Base-by-base conservation (phyloP, 305 asterid genomes). In the Fraxinus floribunda region DNA sequence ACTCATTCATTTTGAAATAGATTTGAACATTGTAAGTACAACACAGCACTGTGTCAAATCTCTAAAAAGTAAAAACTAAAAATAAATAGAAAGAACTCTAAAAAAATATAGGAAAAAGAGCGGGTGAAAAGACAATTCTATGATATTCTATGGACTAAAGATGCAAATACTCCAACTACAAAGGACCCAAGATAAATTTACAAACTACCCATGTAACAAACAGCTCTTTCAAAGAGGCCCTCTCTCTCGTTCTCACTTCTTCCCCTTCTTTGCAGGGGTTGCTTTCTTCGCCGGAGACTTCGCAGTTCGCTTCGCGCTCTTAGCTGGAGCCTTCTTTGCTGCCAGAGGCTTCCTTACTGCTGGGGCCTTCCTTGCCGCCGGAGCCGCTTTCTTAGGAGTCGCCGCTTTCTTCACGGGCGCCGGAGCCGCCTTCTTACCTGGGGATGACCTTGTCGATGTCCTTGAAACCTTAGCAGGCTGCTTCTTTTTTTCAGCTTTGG, bases 261-360 rank as follows among this genome's bases (percentile, higher is more conserved):
- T 91, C 34, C 92, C 93, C 86, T 77, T 92, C 86, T 79, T 90
- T 26, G 90, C 83, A 24, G 73, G 36, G 0, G 92, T 82, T 16
- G 89, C 86, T 81, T 91, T 94, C 91, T 91, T 92, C 60, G 89
- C 89, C 80, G 94, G 92, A 78, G 93, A 87, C 79, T 88, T 91
- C 8, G 72, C 89, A 16, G 91, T 73, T 77, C 81, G 34, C 83
- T 87, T 85, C 29, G 57, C 84, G 7, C 76, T 83, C 84, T 80
- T 88, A 1, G 86, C 88, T 60, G 86, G 88, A 4, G 84, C 70
- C 81, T 85, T 83, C 83, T 86, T 89, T n/a, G 49, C 81, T 30
- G 80, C 77, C 83, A 64, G 75, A 5, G 81, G 71, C 7, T 72
- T 80, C 52, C 78, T 84, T 86, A 84, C 89, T 18, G 88, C 80